Base-by-base conservation (phyloP, 2,329 filamentous ascomycete genomes). In the Salinomyces thailandicus region DNA sequence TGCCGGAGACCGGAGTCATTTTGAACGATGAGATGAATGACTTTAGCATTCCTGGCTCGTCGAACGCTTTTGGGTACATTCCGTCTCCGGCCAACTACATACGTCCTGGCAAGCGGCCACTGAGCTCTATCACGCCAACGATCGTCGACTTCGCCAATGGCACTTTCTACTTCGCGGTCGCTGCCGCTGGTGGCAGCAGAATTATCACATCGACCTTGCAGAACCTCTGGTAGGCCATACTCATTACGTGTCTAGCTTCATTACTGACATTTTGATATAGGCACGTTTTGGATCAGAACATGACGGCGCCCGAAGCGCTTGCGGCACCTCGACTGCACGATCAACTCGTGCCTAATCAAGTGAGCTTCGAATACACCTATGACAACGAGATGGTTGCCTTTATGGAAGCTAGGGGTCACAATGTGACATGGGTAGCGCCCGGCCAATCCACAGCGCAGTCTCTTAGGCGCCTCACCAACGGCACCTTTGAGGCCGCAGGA, bases 11-110 rank as follows among this genome's bases (percentile, higher is more conserved):
- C 0, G 87, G 87, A 13, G 71, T 94, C 39, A 84, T 93, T 37
- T 75, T 93, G 66, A 60, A 68, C 58, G 66, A 69, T 44, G 64
- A 64, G 38, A 63, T 63, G 60, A 51, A 79, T 65, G 85, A 93
- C 63, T 95, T 95, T 65, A 85, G 79, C 33, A 86, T 93, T 50
- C 87, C 89, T 0, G 75, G 75, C 36, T 64, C 71, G 2, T 71
- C 69, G 39, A 94, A 94, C 57, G 76, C 79, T 17, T 96, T 95
- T 56, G 86, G 85, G 35, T 94, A 85, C 62, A 73, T 79, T 30
- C 86, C 89, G 2, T 79, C 76, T 1, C 74, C 77, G 3, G 72
- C 79, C 30, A 95, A 96, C 68, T 95, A 77, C 57, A 77, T 95
- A 57, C 72, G 77, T 4, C 77, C 85, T 0, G 71, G 75, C 32